Base-by-base conservation (phyloP, 1,284 basidiomycete species). In the Sporisorium sorghi region DNA sequence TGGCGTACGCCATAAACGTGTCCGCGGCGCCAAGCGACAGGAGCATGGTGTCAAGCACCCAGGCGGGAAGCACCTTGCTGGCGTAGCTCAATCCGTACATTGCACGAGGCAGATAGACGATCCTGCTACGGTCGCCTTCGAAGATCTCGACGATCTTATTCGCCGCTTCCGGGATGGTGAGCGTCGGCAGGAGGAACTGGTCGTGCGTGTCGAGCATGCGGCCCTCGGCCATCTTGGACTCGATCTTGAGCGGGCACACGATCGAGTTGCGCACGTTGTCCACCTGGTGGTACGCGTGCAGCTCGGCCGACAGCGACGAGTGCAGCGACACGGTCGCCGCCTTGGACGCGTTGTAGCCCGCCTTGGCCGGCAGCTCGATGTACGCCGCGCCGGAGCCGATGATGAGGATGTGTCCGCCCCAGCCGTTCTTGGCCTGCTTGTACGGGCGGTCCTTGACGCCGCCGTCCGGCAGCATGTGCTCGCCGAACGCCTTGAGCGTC, bases 161-260 rank as follows among this genome's bases (percentile, higher is more conserved):
- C 4, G 76, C 76, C 9, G 72, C 78, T 49, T 77, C 58, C 28
- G 67, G 70, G 33, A 78, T 68, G 11, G 76, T 78, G 21, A 79
- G 50, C 2, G 76, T 79, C 10, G 77, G 77, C 24, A 73, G 33
- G 23, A 60, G 4, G 55, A 79, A 78, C 43, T 79, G 77, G 56
- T 76, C 67, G 43, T 61, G 39, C 17, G 67, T 69, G 26, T 75
- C 76, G 6, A 60, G 49, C 77, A 79, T 79, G 9, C 76, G 33
- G 9, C 73, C 76, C 21, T 75, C 63, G 40, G 77, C 78, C 77
- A 79, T 79, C 58, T 61, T 67, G 46, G 66, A 57, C 30, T 78
- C 72, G 58, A 77, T 74, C 67, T 77, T 78, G 56, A 78, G 60
- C 2, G 77, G 75, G 54, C 77, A 79, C 58, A 79, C 58, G 61